Conservation (phyloP, 306 rosid species). For the Quercus gilva region DNA sequence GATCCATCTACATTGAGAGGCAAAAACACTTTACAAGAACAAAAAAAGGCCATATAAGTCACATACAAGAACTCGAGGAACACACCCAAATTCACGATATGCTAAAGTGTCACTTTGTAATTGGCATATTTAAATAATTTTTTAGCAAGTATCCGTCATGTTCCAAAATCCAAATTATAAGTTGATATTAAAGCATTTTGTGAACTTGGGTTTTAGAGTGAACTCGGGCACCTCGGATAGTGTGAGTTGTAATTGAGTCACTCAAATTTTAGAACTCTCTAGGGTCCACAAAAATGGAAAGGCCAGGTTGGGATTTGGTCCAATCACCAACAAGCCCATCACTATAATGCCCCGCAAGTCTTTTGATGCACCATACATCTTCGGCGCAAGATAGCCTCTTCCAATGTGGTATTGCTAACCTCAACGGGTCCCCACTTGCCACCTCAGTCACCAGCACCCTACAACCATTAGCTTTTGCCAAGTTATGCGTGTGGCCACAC, state of each 20-base stretch:
- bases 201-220: too few relatives aligned
- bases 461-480: slow-evolving; percentile 69
- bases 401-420: slow-evolving; percentile 82
- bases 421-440: slow-evolving; percentile 55
- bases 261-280: slow-evolving; percentile 57
- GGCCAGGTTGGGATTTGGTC: slow-evolving; percentile 80
- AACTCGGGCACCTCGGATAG: too few relatives aligned
- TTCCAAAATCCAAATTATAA: too few relatives aligned
- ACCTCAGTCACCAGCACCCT: slow-evolving; percentile 80
- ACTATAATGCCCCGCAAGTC: slow-evolving; percentile 75
- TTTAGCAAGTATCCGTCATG: too few relatives aligned
- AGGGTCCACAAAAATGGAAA: slow-evolving; percentile 91
- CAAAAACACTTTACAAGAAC: too few relatives aligned
- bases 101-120: too few relatives aligned
- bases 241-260: not conserved
- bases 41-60: too few relatives aligned
- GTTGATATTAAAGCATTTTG: too few relatives aligned
- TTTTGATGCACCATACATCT: slow-evolving; percentile 85
- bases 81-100: too few relatives aligned
- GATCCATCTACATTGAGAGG: too few relatives aligned
- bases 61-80: too few relatives aligned
- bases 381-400: slow-evolving; percentile 69
- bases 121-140: too few relatives aligned
- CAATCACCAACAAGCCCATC: slow-evolving; percentile 93
- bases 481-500: slow-evolving; percentile 67